Evolutionary conservation across 2,329 filamentous ascomycete genomes (phyloP).

Genomic region (Camillea tinctor): DNA sequence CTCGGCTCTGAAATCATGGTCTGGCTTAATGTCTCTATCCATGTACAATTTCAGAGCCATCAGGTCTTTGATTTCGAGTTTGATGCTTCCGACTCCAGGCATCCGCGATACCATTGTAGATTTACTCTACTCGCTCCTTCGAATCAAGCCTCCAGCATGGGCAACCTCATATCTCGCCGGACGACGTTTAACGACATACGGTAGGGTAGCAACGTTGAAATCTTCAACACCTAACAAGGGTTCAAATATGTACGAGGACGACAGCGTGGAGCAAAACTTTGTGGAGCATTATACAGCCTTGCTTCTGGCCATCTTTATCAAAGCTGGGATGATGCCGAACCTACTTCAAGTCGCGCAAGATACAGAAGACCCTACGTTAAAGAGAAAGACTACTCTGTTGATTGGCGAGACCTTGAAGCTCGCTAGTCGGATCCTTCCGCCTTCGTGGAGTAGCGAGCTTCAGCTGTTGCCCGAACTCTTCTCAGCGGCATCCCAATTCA

Average conservation of each 20-base stretch:
- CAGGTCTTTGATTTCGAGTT: constrained; percentile 69
- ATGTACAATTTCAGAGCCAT: constrained; percentile 87
- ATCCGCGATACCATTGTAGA: constrained; percentile 80
- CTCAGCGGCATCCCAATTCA: constrained; percentile 69
- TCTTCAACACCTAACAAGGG: constrained; percentile 50
- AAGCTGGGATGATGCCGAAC: constrained; percentile 68
- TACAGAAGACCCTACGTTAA: constrained; percentile 66
- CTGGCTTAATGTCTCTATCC: constrained; percentile 82
- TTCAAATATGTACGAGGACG: constrained; percentile 58
- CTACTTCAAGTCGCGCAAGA: constrained; percentile 66
- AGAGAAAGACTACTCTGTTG: constrained; percentile 85
- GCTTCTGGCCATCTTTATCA: constrained; percentile 80
- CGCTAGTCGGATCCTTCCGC: constrained; percentile 79
- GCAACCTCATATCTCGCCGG: constrained; percentile 94
- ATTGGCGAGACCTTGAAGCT: constrained; percentile 91
- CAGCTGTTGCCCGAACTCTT: constrained; percentile 89
- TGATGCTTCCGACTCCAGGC: constrained; percentile 55
- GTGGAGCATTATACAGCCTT: constrained; percentile 93
- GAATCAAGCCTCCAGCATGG: constrained; percentile 93
- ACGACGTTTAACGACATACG: constrained; percentile 89
- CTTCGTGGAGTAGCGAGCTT: constrained; percentile 76
- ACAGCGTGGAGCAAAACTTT: constrained; percentile 74
- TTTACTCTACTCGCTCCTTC: constrained; percentile 73
- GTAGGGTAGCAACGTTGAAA: constrained; percentile 84
- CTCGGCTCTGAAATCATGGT: constrained; percentile 89